These are phyloP conservation scores for Theobroma cacao DNA, from an alignment of 345 rosid genomes.

Conservation along the genomic window DNA sequence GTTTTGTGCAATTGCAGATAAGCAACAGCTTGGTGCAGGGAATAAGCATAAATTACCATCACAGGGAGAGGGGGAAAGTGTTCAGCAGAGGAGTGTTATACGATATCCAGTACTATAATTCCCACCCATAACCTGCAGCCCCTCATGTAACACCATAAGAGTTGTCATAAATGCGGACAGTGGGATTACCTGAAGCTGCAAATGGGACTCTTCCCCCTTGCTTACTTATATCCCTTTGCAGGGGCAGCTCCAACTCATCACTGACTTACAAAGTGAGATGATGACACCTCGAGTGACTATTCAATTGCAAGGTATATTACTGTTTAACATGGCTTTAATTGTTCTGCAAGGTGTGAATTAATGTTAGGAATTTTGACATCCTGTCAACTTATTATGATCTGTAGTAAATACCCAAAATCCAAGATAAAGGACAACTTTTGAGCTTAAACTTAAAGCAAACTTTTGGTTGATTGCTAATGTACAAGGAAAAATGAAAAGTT, in stretches of 20 bases:
- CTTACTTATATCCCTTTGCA: neutral
- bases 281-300: neutral
- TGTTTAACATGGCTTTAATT: neutral
- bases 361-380: neutral
- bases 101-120: conserved; percentile 18
- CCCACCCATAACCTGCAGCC: conserved; percentile 14
- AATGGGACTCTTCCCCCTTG: neutral
- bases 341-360: neutral
- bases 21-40: conserved; percentile 1
- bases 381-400: neutral
- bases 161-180: neutral
- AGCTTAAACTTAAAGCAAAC: neutral
- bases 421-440: neutral
- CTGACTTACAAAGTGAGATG: neutral
- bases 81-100: conserved; percentile 22
- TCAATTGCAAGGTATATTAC: neutral
- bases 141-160: conserved; percentile 5
- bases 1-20: neutral
- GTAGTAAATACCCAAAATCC: neutral
- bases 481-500: neutral
- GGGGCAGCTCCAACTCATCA: neutral
- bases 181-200: neutral
- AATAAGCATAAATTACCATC: conserved; percentile 22
- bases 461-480: neutral
- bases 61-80: conserved; percentile 28